Percentiles rank a stretch among this genome's conserved stretches.
These are phyloP conservation scores for Cytauxzoon felis DNA, from an alignment of 169 alveolate species.

Conservation along the genomic window DNA sequence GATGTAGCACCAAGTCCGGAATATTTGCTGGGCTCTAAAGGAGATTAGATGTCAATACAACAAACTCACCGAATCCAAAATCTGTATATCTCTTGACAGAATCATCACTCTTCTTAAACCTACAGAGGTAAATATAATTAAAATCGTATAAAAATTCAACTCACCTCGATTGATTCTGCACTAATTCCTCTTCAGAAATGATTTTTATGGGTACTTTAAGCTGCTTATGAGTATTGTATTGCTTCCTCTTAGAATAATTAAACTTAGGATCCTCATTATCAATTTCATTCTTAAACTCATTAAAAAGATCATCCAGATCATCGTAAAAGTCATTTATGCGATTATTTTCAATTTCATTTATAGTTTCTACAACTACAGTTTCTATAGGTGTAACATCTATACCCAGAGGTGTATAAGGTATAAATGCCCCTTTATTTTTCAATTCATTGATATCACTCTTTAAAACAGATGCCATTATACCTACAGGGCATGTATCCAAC, in stretches of 20 bases:
- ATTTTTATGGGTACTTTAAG: constrained; percentile 12
- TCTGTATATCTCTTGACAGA: too few species aligned
- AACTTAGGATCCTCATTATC: constrained; percentile 20
- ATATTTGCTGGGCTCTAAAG: background rate
- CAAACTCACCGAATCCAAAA: too few species aligned
- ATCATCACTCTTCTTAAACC: too few species aligned
- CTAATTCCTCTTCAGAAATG: background rate
- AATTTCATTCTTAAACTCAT: background rate
- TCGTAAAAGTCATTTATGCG: constrained; percentile 49
- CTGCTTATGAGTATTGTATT: constrained; percentile 9
- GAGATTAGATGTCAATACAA: background rate
- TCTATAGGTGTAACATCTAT: background rate
- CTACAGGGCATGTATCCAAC: constrained; percentile 50
- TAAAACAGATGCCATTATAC: constrained; percentile 30
- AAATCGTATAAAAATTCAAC: too few species aligned
- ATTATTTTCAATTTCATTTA: background rate
- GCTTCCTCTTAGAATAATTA: constrained; percentile 43
- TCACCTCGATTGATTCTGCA: constrained; percentile 8
- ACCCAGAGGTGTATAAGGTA: constrained; percentile 21
- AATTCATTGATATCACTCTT: background rate
- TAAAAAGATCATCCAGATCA: constrained; percentile 47
- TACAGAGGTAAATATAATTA: too few species aligned
- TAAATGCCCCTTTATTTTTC: background rate
- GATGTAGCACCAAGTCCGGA: background rate
- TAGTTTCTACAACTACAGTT: background rate